Evolutionary conservation across 331 rosid species (phyloP), one percentile per base, ranked within the genome.

Genomic region (Pyrus hybrid): DNA sequence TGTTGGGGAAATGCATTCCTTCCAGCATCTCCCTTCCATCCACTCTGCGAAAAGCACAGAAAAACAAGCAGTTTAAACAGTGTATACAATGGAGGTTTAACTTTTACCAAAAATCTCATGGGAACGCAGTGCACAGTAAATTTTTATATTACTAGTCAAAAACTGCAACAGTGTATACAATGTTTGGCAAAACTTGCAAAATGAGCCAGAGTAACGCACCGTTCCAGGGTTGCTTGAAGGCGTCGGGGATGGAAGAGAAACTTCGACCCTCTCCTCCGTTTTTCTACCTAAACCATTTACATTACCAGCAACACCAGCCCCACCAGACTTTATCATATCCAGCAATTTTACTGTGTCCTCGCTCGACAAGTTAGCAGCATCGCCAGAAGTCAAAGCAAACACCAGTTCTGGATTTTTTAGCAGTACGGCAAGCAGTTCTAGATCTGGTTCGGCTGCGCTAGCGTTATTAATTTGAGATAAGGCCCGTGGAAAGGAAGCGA

Each of bases 171-270:
- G 45, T 53, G n/a, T 25, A 66, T 68, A 76, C 78, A 83, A 77
- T 71, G 81, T 75, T 76, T 76, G 86, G 82, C 85, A 84, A 88
- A 85, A 86, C 86, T 83, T 80, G 96, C 88, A 86, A 79, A 80
- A 79, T 80, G 88, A 84, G 85, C 94, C 90, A 85, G 67, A 88
- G 85, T 88, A 85, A 92, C 97, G 87, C 96, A 95, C 99, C 99
- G 96, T 90, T 87, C 96, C 94, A 64, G 97, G 84, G 83, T 92
- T 79, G 80, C 86, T 87, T 7, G 95, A 79, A 67, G 99, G 99
- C 54, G 99, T 95, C 66, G 99, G 99, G 67, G 99, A 95, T 72
- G 99, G 99, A 83, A 95, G 99, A 76, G 97, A 95, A 82, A 92
- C 97, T 82, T 89, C 96, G 65, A 92, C 88, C 76, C 80, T 89